Evolutionary conservation across 2,329 filamentous ascomycete species (phyloP).

Genomic region (Orbilia quercus): DNA sequence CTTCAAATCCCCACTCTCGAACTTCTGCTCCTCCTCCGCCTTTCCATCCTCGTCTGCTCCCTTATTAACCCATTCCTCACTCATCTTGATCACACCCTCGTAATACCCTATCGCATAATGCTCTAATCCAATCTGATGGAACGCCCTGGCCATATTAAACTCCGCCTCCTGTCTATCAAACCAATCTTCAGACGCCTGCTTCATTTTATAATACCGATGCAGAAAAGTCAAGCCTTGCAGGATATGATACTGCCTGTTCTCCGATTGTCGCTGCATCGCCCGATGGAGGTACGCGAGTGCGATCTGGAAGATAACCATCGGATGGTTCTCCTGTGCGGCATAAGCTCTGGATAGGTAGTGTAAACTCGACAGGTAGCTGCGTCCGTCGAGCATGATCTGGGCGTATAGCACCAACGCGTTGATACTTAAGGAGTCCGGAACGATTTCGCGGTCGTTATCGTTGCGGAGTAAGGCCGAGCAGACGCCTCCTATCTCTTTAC

Average conservation of each 20-base stretch:
- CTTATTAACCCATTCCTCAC: slow-evolving; percentile 62
- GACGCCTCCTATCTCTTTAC: slow-evolving; percentile 64
- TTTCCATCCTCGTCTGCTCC: slow-evolving; percentile 59
- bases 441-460: slow-evolving; percentile 63
- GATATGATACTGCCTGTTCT: slow-evolving; percentile 88
- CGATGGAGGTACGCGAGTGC: slow-evolving; percentile 88
- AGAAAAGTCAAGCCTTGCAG: slow-evolving; percentile 86
- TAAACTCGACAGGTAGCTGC: slow-evolving; percentile 75
- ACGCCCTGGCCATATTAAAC: slow-evolving; percentile 81
- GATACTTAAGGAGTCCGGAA: slow-evolving; percentile 74
- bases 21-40: slow-evolving; percentile 64
- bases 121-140: slow-evolving; percentile 76
- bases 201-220: slow-evolving; percentile 75
- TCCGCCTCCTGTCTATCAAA: slow-evolving; percentile 76
- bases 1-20: slow-evolving; percentile 67
- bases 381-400: slow-evolving; percentile 85
- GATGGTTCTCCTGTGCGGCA: slow-evolving; percentile 79
- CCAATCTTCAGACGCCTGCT: slow-evolving; percentile 62
- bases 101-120: slow-evolving; percentile 81
- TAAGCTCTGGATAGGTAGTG: slow-evolving; percentile 85
- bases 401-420: slow-evolving; percentile 88
- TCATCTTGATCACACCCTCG: slow-evolving; percentile 68
- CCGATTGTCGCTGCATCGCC: slow-evolving; percentile 85
- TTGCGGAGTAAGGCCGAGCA: slow-evolving; percentile 60
- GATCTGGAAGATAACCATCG: slow-evolving; percentile 82